phyloP scores from a whole-genome alignment of 1,284 basidiomycete species.

The Microbotryum lychnidis-dioicae region DNA sequence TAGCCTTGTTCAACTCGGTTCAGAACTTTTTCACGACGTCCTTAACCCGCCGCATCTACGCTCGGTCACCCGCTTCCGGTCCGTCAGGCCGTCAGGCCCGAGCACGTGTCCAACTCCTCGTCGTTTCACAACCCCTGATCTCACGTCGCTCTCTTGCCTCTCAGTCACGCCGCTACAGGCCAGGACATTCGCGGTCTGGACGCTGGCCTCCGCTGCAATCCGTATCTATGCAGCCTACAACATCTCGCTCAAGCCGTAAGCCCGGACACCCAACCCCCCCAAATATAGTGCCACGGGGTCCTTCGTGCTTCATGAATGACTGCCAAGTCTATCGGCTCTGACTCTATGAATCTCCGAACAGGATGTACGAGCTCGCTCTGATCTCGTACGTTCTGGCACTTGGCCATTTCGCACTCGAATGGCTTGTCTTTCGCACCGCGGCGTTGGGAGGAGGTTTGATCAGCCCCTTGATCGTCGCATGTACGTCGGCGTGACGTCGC shows the following conservation, averaged over 20 bases:
- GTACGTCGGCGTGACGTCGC: constrained; percentile 49
- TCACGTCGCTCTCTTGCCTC: neutral
- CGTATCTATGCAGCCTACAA: constrained; percentile 79
- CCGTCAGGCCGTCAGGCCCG: constrained; percentile 8
- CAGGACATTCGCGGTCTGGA: constrained; percentile 82
- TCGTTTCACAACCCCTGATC: no score
- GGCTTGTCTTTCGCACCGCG: constrained; percentile 72
- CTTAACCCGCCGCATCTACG: constrained; percentile 69
- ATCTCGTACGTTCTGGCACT: constrained; percentile 83
- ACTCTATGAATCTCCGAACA: constrained; percentile 37
- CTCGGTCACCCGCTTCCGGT: constrained; percentile 49
- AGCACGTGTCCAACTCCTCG: neutral
- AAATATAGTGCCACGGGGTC: constrained; percentile 4
- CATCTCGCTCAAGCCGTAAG: constrained; percentile 67
- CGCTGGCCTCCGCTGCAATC: constrained; percentile 68
- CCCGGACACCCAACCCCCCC: constrained; percentile 24
- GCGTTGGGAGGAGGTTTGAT: constrained; percentile 57
- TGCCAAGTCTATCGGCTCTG: neutral
- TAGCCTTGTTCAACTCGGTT: constrained; percentile 71
- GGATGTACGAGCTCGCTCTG: constrained; percentile 82
- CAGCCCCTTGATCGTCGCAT: constrained; percentile 74
- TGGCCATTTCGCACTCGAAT: constrained; percentile 77
- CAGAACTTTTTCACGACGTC: constrained; percentile 73
- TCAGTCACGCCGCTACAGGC: constrained; percentile 78
- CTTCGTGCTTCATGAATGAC: neutral